A percentile compares a stretch with the other conserved stretches of the same genome.
phyloP scores from a whole-genome alignment of 768 basidiomycete genomes.

The Tubosaeta sp. region DNA sequence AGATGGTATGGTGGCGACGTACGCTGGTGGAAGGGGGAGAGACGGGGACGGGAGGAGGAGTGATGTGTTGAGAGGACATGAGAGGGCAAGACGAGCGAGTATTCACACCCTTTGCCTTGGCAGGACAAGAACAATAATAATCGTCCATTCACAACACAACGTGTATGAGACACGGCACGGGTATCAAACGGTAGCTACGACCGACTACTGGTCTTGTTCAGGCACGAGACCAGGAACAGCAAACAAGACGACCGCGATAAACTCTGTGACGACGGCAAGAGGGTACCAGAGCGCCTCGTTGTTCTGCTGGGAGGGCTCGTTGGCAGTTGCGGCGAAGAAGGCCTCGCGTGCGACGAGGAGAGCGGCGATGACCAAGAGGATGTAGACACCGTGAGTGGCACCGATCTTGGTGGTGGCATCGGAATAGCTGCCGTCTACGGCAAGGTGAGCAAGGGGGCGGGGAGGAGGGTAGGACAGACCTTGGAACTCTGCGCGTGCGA shows the following conservation, averaged over 20 bases:
- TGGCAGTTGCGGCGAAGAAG: constrained; percentile 28
- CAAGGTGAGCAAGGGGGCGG: background rate
- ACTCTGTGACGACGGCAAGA: constrained; percentile 29
- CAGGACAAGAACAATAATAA: background rate
- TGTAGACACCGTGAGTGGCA: constrained; percentile 14
- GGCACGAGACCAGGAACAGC: constrained; percentile 32
- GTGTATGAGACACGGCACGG: too few relatives aligned
- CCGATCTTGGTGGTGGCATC: constrained; percentile 6
- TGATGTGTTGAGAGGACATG: constrained; percentile 39
- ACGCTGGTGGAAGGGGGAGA: constrained; percentile 44
- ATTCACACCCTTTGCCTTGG: constrained; percentile 22
- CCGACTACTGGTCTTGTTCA: background rate
- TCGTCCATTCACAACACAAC: background rate
- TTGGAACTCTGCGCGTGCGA: constrained; percentile 16
- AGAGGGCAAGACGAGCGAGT: background rate
- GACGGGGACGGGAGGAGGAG: constrained; percentile 39
- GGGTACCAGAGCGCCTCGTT: constrained; percentile 33
- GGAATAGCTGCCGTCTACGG: constrained; percentile 10
- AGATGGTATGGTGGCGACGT: constrained; percentile 82
- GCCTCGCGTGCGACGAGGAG: constrained; percentile 28
- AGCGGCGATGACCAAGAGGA: constrained; percentile 22
- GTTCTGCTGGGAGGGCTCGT: constrained; percentile 13
- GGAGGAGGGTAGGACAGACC: background rate
- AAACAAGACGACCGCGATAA: constrained; percentile 28
- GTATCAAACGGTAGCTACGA: background rate